phyloP scores from a whole-genome alignment of 2,329 filamentous ascomycete genomes.

The Sporothrix globosa region DNA sequence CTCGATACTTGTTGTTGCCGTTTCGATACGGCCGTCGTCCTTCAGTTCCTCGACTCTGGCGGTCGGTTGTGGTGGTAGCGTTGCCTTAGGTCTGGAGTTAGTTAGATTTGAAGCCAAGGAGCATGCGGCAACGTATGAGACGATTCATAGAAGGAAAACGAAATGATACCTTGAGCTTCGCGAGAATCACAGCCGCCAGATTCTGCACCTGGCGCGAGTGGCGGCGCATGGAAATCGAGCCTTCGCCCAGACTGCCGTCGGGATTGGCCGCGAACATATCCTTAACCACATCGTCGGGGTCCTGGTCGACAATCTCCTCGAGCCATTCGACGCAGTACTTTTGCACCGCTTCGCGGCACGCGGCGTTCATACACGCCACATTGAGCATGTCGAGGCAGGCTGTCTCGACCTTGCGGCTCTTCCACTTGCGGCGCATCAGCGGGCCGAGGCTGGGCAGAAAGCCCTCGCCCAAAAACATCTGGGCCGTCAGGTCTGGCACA shows the following conservation, averaged over 20 bases:
- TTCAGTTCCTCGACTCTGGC: slow-evolving; percentile 40
- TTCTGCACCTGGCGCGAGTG: slow-evolving; percentile 66
- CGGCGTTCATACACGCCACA: slow-evolving; percentile 82
- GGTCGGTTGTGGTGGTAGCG: slow-evolving; percentile 52
- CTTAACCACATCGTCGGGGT: slow-evolving; percentile 59
- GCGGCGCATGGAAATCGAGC: slow-evolving; percentile 62
- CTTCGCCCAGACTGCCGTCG: slow-evolving; percentile 61
- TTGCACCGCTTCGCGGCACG: slow-evolving; percentile 79
- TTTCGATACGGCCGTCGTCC: slow-evolving; percentile 49
- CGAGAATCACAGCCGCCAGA: slow-evolving; percentile 73
- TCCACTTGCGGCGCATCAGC: slow-evolving; percentile 77
- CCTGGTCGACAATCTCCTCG: slow-evolving; percentile 77
- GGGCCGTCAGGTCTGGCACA: slow-evolving; percentile 71
- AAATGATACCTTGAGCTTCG: slow-evolving; percentile 69
- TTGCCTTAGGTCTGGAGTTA: slow-evolving; percentile 55
- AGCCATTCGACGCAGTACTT: slow-evolving; percentile 88
- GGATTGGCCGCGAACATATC: slow-evolving; percentile 56
- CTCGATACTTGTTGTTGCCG: slow-evolving; percentile 64
- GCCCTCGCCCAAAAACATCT: slow-evolving; percentile 84
- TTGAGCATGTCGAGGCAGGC: slow-evolving; percentile 88
- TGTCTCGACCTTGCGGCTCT: slow-evolving; percentile 82
- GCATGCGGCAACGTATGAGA: neutral
- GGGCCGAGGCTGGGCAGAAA: slow-evolving; percentile 78
- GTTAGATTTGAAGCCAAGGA: slow-evolving; percentile 46
- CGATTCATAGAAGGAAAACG: neutral